These are phyloP conservation scores for Cercospora berteroae DNA, from an alignment of 2,329 filamentous ascomycete genomes.

Conservation along the genomic window DNA sequence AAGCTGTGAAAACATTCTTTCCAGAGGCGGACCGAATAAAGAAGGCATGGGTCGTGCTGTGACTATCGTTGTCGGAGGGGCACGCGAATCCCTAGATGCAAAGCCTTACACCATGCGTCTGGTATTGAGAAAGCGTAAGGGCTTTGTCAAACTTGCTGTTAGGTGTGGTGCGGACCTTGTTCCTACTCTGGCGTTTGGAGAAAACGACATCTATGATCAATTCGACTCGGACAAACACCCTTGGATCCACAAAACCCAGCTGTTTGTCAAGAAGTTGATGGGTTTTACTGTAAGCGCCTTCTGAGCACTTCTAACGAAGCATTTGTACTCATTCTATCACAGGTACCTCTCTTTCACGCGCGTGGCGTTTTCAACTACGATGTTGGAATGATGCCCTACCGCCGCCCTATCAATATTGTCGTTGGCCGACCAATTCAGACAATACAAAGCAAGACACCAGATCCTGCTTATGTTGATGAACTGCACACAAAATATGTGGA, in stretches of 20 bases:
- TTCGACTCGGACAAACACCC: constrained; percentile 74
- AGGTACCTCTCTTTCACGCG: constrained; percentile 83
- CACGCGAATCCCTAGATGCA: constrained; percentile 86
- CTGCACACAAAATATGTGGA: constrained; percentile 76
- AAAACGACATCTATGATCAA: constrained; percentile 95
- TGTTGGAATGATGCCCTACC: constrained; percentile 92
- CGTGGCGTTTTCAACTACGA: constrained; percentile 97
- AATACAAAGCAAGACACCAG: constrained; percentile 61
- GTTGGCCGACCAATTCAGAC: constrained; percentile 80
- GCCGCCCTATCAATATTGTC: constrained; percentile 82
- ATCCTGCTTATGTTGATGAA: constrained; percentile 72
- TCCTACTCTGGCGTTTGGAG: constrained; percentile 86
- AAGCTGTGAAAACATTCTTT: constrained; percentile 84
- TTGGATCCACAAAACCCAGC: constrained; percentile 74
- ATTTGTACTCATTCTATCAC: constrained; percentile 39
- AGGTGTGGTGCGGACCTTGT: constrained; percentile 91
- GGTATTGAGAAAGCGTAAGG: constrained; percentile 79
- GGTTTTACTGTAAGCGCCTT: constrained; percentile 78
- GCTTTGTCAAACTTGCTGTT: constrained; percentile 91
- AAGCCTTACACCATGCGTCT: constrained; percentile 73
- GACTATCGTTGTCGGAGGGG: constrained; percentile 91
- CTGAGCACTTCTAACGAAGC: background rate
- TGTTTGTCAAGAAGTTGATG: constrained; percentile 78
- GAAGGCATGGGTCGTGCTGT: constrained; percentile 94
- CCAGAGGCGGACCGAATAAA: constrained; percentile 69